Conservation (phyloP, 2,329 filamentous ascomycete genomes). For the Claviceps sp. region DNA sequence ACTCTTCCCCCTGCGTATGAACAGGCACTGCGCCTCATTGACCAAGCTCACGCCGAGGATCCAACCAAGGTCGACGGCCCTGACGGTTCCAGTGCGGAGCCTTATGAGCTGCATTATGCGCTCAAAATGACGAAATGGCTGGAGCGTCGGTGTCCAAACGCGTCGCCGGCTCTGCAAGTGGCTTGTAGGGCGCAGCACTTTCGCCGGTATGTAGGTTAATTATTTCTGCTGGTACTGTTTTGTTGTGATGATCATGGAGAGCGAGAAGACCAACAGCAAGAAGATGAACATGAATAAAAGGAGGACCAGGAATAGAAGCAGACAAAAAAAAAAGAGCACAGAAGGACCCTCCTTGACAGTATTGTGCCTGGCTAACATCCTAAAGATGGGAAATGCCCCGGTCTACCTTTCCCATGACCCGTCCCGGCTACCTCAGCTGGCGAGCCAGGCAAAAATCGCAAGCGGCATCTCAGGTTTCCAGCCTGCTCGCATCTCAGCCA, state of each 20-base stretch:
- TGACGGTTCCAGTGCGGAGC: slow-evolving; percentile 30
- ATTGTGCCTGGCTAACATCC: neutral
- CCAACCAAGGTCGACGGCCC: slow-evolving; percentile 26
- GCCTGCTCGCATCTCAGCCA: slow-evolving; percentile 31
- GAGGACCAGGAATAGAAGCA: no score
- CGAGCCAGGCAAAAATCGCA: slow-evolving; percentile 60
- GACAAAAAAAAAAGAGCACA: no score
- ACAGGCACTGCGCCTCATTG: slow-evolving; percentile 53
- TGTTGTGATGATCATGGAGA: neutral
- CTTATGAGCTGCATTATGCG: slow-evolving; percentile 76
- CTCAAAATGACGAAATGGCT: slow-evolving; percentile 69
- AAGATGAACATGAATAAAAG: no score
- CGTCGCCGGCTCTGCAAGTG: slow-evolving; percentile 54
- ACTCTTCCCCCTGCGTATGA: slow-evolving; percentile 17
- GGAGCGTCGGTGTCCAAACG: slow-evolving; percentile 40
- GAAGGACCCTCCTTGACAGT: no score
- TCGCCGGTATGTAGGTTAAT: slow-evolving; percentile 33
- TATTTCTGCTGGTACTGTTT: neutral
- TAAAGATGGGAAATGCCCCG: slow-evolving; percentile 65
- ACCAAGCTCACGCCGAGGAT: slow-evolving; percentile 41
- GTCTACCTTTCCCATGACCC: slow-evolving; percentile 57
- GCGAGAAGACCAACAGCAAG: no score
- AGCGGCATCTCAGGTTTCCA: slow-evolving; percentile 37
- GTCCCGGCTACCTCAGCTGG: slow-evolving; percentile 69
- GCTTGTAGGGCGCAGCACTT: slow-evolving; percentile 80